Evolutionary conservation across 441 rosid species (phyloP).

Genomic region (Sinapis alba): DNA sequence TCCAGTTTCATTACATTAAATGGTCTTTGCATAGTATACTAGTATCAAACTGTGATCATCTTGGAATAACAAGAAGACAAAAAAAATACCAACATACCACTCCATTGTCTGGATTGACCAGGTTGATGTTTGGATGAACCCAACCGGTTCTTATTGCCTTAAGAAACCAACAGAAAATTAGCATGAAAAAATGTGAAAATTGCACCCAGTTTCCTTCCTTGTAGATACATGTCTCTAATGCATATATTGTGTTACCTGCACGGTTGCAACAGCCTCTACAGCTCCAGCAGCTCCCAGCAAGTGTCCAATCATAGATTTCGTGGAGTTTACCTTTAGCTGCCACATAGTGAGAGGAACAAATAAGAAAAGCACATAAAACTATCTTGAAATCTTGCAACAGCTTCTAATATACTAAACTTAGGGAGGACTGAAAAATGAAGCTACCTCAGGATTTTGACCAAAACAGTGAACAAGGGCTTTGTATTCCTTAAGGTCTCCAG

Average conservation of each 20-base stretch:
- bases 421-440: slow-evolving; percentile 16
- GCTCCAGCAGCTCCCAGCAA: slow-evolving; percentile 96
- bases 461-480: slow-evolving; percentile 80
- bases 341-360: slow-evolving; percentile 25
- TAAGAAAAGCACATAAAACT: slow-evolving; percentile 24
- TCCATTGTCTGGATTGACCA: slow-evolving; percentile 82
- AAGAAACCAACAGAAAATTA: slow-evolving; percentile 24
- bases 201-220: neutral
- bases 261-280: slow-evolving; percentile 88
- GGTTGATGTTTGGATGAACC: slow-evolving; percentile 98
- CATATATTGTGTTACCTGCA: slow-evolving; percentile 63
- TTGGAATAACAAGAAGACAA: neutral
- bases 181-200: neutral
- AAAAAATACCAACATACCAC: slow-evolving; percentile 55
- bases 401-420: neutral
- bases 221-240: neutral
- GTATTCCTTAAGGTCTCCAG: slow-evolving; percentile 91
- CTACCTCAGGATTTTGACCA: slow-evolving; percentile 79
- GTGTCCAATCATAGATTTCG: slow-evolving; percentile 98
- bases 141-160: slow-evolving; percentile 98
- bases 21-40: slow-evolving; percentile 7
- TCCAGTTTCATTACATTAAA: slow-evolving; percentile 18
- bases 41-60: slow-evolving; percentile 1
- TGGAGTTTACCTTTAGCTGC: slow-evolving; percentile 87
- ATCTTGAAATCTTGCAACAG: neutral